Conservation (phyloP, 2,329 filamentous ascomycete species). For the Fusarium algeriense region DNA sequence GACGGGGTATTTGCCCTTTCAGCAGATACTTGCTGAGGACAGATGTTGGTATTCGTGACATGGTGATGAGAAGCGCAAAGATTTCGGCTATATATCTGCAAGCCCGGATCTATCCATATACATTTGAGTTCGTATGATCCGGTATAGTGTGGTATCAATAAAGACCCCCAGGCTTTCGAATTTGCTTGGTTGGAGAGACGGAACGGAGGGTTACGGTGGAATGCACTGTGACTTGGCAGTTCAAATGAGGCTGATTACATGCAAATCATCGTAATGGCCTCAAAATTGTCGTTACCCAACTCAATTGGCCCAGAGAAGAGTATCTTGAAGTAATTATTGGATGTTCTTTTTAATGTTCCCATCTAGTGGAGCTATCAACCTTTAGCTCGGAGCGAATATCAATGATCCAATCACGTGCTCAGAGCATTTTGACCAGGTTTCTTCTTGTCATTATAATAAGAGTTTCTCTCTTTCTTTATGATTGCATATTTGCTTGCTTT, state of each 20-base stretch:
- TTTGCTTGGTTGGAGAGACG: conserved; percentile 1
- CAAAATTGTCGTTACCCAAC: background rate
- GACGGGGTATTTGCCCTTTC: conserved; percentile 56
- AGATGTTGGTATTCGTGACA: conserved; percentile 59
- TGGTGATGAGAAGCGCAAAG: conserved; percentile 37
- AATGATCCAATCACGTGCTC: conserved; percentile 14
- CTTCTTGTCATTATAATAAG: background rate
- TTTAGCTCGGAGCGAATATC: background rate
- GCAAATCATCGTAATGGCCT: background rate
- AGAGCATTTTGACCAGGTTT: background rate
- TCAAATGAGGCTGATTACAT: background rate
- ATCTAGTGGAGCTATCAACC: conserved; percentile 16
- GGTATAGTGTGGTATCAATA: background rate
- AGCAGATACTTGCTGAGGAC: conserved; percentile 64
- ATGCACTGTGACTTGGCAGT: conserved; percentile 13
- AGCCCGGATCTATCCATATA: background rate
- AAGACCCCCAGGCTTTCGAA: background rate
- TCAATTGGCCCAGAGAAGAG: background rate
- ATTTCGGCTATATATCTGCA: background rate
- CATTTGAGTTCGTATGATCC: background rate
- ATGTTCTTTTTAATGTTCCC: conserved; percentile 22
- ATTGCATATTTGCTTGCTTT: background rate
- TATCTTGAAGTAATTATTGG: background rate
- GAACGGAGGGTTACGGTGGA: conserved; percentile 5
- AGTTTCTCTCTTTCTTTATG: background rate